Percentiles rank a stretch among this genome's conserved stretches.
These are phyloP conservation scores for Cornus florida DNA, from an alignment of 148 eudicot genomes.

Conservation along the genomic window DNA sequence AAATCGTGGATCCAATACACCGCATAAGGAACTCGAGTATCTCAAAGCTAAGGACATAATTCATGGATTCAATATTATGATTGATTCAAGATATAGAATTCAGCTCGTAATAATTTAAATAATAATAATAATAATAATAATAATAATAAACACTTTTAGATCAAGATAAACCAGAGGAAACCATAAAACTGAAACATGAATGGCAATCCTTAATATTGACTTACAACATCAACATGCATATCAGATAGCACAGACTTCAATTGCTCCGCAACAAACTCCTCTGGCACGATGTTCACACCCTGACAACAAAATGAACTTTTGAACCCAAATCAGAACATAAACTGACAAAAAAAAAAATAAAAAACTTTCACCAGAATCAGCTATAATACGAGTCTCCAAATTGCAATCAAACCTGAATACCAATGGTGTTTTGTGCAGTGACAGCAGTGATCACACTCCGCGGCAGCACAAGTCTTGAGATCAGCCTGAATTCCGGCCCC, in stretches of 20 bases:
- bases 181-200: background rate
- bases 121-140: too few species aligned
- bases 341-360: background rate
- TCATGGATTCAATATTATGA: background rate
- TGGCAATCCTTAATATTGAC: slow-evolving; percentile 10
- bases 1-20: too few species aligned
- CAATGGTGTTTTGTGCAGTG: slow-evolving; percentile 90
- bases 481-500: slow-evolving; percentile 98
- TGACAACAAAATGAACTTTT: slow-evolving; percentile 16
- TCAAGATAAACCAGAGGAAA: background rate
- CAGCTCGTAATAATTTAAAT: background rate
- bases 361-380: background rate
- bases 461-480: slow-evolving; percentile 79
- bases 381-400: background rate
- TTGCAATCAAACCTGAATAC: slow-evolving; percentile 70
- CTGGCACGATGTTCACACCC: slow-evolving; percentile 67
- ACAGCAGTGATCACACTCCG: slow-evolving; percentile 89
- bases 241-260: slow-evolving; percentile 76
- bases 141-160: too few species aligned
- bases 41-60: background rate
- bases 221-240: slow-evolving; percentile 89
- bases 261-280: slow-evolving; percentile 65
- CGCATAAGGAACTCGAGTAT: too few species aligned
- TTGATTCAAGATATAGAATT: background rate
- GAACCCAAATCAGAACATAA: background rate